Evolutionary conservation across 345 rosid genomes (phyloP), one percentile per base, ranked within the genome.

Genomic region (Brassica nigra): DNA sequence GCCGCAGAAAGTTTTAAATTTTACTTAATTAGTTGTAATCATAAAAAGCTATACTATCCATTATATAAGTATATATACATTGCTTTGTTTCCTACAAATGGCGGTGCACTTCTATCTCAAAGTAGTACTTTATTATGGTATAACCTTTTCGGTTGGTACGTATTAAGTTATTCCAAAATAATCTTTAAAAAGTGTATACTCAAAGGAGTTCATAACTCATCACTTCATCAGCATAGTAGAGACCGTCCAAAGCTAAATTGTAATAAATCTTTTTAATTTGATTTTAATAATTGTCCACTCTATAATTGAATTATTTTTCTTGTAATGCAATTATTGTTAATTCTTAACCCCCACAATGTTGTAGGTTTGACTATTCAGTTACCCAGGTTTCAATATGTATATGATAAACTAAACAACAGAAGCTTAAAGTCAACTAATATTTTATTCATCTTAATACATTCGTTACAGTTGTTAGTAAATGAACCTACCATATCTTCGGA

Each of bases 1-100:
- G 86, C 80, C 81, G 74, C 85, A 78, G 52, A 85, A 84, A 81
- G 67, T 67, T 68, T 27, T 12, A 42, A 67, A 16, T 68, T 74
- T 42, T 27, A 33, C 8, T 73, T 67, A 42, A 66, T 20, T 54
- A 59, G 20, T 34, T 52, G 20, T 28, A 30, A 23, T 34, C 15
- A 52, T 68, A 4, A 61, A n/a, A 79, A 34, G 42, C 39, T 49
- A 27, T 70, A 77, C 55, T 34, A 49, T 14, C 9, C 39, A 59
- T 47, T 68, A 44, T 61, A 16, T 47, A 55, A 34, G 4, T 30
- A 14, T 70, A 14, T 70, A 62, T 55, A 42, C 36, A 54, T 71
- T 63, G 33, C 55, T 78, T 59, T 63, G 55, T 14, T 73, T 79
- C 68, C 55, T 73, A 30, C 31, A 68, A 47, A 74, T 59, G 74